These are phyloP conservation scores for Nepenthes gracilis DNA, from an alignment of 148 eudicot genomes.

Conservation along the genomic window DNA sequence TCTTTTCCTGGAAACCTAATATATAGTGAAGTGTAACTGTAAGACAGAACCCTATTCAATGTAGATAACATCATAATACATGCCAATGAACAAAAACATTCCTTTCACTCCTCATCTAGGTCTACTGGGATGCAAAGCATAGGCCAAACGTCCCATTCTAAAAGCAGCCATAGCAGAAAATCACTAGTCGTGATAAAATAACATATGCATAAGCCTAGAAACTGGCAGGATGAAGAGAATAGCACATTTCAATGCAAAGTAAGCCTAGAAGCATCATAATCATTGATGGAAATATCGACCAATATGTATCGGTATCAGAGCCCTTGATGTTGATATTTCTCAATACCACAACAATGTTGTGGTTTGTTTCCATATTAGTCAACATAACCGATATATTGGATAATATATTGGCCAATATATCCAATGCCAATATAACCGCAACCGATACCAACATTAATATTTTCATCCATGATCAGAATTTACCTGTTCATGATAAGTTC, in stretches of 20 bases:
- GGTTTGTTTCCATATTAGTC: too few species aligned
- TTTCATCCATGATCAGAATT: neutral
- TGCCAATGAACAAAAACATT: neutral
- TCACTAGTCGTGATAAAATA: too few species aligned
- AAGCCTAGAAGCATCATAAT: neutral
- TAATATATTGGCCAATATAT: too few species aligned
- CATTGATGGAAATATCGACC: too few species aligned
- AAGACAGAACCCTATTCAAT: neutral
- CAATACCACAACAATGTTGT: too few species aligned
- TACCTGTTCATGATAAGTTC: constrained; percentile 39
- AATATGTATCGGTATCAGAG: too few species aligned
- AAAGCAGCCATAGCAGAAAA: neutral
- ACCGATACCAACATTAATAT: too few species aligned
- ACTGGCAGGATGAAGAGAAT: neutral
- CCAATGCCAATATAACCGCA: too few species aligned
- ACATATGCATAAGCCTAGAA: neutral
- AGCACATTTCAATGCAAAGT: neutral
- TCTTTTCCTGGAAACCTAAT: constrained; percentile 37
- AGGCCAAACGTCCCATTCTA: neutral
- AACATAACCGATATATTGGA: too few species aligned
- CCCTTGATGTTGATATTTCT: too few species aligned
- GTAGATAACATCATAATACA: too few species aligned
- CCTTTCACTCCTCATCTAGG: neutral
- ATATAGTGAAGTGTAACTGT: neutral
- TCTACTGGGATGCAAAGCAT: neutral